These are phyloP conservation scores for Aspergillus ostianus DNA, from an alignment of 495 filamentous ascomycete species.

Conservation along the genomic window DNA sequence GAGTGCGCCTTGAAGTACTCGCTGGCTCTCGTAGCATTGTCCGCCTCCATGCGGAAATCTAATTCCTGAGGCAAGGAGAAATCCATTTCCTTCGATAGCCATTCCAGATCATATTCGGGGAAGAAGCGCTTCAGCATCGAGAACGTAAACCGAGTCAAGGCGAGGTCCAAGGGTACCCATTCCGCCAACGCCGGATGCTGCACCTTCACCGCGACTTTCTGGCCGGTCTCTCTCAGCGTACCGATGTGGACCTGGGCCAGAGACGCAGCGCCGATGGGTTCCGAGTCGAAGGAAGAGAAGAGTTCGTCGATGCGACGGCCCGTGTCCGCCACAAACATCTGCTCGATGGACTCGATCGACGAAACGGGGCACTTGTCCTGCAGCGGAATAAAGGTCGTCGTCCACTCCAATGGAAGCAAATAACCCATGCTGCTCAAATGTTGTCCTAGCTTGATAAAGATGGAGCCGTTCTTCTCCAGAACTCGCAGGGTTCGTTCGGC, in stretches of 20 bases:
- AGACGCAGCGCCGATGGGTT: slow-evolving; percentile 88
- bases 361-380: slow-evolving; percentile 96
- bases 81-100: slow-evolving; percentile 93
- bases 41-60: slow-evolving; percentile 81
- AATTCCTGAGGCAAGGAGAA: slow-evolving; percentile 85
- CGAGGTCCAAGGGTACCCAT: slow-evolving; percentile 88
- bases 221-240: slow-evolving; percentile 77
- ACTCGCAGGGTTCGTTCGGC: slow-evolving; percentile 82
- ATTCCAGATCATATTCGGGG: slow-evolving; percentile 94
- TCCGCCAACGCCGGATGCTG: slow-evolving; percentile 90
- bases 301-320: slow-evolving; percentile 74
- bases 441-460: slow-evolving; percentile 98
- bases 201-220: slow-evolving; percentile 95
- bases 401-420: slow-evolving; percentile 91
- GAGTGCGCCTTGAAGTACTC: slow-evolving; percentile 73
- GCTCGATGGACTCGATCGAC: slow-evolving; percentile 80
- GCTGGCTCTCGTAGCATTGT: slow-evolving; percentile 76
- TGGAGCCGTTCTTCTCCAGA: slow-evolving; percentile 91
- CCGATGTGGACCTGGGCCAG: slow-evolving; percentile 94
- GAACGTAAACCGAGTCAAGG: slow-evolving; percentile 85
- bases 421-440: slow-evolving; percentile 98
- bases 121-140: slow-evolving; percentile 88
- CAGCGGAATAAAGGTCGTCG: slow-evolving; percentile 89
- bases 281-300: slow-evolving; percentile 76
- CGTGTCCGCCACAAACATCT: slow-evolving; percentile 83